Evolutionary conservation across 805 yeast species (phyloP).

Genomic region (Candida hispaniensis): DNA sequence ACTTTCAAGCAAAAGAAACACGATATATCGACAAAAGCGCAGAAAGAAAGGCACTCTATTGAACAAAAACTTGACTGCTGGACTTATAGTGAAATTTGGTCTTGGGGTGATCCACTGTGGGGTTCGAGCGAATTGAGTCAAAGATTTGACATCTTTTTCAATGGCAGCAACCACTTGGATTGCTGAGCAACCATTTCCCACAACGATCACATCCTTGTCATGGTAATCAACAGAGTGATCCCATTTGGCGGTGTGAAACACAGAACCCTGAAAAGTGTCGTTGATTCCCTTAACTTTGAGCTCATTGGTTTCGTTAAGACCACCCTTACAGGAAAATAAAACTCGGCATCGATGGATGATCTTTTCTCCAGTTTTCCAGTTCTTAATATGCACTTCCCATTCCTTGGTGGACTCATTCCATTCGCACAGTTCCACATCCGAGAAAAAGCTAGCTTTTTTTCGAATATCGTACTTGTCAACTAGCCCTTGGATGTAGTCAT

Average conservation of each 20-base stretch:
- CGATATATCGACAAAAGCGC: slow-evolving; percentile 13
- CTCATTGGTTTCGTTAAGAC: slow-evolving; percentile 17
- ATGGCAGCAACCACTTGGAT: slow-evolving; percentile 17
- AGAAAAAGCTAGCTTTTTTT: slow-evolving; percentile 12
- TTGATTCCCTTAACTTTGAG: slow-evolving; percentile 17
- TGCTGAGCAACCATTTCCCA: slow-evolving; percentile 19
- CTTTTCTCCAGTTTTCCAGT: slow-evolving; percentile 13
- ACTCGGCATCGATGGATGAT: slow-evolving; percentile 16
- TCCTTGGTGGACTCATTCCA: slow-evolving; percentile 17
- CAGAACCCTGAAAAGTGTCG: slow-evolving; percentile 18
- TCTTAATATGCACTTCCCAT: slow-evolving; percentile 15
- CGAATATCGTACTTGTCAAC: slow-evolving; percentile 16
- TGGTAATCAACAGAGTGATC: slow-evolving; percentile 15
- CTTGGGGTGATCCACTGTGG: slow-evolving; percentile 19
- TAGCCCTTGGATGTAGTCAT: slow-evolving; percentile 17
- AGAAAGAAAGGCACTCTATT: slow-evolving; percentile 3
- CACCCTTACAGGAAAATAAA: slow-evolving; percentile 18
- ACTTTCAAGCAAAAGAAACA: slow-evolving; percentile 16
- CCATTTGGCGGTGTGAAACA: slow-evolving; percentile 20
- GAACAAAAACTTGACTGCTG: slow-evolving; percentile 2
- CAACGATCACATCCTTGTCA: slow-evolving; percentile 17
- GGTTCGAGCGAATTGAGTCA: slow-evolving; percentile 18
- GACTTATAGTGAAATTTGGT: slow-evolving; percentile 7
- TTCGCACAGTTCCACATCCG: slow-evolving; percentile 11
- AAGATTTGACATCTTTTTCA: slow-evolving; percentile 10